phyloP scores from a whole-genome alignment of 345 rosid species.

The Citrus maxima region DNA sequence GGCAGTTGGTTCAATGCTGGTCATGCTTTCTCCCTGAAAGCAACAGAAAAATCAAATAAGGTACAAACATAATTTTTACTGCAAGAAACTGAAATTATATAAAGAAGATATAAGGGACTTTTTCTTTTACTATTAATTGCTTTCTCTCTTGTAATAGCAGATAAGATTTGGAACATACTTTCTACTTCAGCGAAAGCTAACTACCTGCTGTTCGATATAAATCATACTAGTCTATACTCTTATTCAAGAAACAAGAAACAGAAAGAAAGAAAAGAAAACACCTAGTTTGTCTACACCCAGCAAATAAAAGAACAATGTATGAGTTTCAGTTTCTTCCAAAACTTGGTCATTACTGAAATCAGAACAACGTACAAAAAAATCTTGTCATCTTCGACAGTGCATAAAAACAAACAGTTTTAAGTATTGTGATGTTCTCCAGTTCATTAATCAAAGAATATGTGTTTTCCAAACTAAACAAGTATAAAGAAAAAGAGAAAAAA shows the following conservation, averaged over 20 bases:
- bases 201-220: too few relatives aligned
- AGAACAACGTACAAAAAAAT: background rate
- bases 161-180: too few relatives aligned
- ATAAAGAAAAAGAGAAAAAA: background rate
- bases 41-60: conserved; percentile 7
- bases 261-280: background rate
- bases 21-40: conserved; percentile 81
- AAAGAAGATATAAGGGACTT: too few relatives aligned
- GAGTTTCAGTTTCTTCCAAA: background rate
- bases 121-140: too few relatives aligned
- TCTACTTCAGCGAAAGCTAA: too few relatives aligned
- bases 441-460: background rate
- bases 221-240: too few relatives aligned
- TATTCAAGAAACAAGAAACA: background rate
- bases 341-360: background rate
- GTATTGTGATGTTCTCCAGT: background rate
- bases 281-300: background rate
- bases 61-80: background rate
- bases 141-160: too few relatives aligned
- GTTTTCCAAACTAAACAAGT: background rate
- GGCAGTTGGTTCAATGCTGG: conserved; percentile 86
- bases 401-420: background rate
- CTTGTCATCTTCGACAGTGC: background rate
- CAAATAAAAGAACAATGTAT: background rate
- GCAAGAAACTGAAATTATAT: background rate